Evolutionary conservation across 2,329 filamentous ascomycete species (phyloP).

Genomic region (Exophiala lecanii-corni): DNA sequence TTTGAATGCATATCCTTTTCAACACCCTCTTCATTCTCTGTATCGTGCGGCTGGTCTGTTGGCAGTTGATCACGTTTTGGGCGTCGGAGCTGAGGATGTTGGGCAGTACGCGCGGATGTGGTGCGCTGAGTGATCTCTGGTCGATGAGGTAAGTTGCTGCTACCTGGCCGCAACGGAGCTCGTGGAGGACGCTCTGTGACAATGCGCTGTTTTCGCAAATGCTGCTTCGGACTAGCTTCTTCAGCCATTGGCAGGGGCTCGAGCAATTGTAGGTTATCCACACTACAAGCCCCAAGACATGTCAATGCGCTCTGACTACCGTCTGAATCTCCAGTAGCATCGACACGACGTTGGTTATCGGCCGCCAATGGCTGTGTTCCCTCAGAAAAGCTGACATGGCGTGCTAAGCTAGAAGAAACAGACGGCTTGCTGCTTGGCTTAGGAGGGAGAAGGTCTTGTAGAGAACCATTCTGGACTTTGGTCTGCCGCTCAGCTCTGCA

Average conservation of each 20-base stretch:
- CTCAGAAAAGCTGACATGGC: neutral
- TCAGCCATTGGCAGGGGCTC: slow-evolving; percentile 7
- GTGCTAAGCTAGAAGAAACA: too few species aligned
- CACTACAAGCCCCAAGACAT: slow-evolving; percentile 5
- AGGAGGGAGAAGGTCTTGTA: too few species aligned
- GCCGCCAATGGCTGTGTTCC: neutral
- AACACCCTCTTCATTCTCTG: slow-evolving; percentile 8
- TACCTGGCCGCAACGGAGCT: neutral
- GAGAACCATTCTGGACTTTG: too few species aligned
- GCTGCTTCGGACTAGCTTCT: neutral
- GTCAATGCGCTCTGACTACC: neutral
- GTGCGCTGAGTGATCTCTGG: slow-evolving; percentile 7
- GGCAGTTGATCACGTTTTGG: slow-evolving; percentile 6
- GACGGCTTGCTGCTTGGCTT: too few species aligned
- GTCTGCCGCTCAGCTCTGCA: too few species aligned
- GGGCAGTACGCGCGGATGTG: slow-evolving; percentile 1
- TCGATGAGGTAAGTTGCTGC: slow-evolving; percentile 1
- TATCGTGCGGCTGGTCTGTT: slow-evolving; percentile 3
- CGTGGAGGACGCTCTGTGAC: neutral
- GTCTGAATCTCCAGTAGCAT: neutral
- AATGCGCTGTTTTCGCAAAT: neutral
- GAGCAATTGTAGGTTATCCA: slow-evolving; percentile 1
- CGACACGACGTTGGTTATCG: neutral
- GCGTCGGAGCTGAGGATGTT: neutral
- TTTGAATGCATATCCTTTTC: slow-evolving; percentile 9